Evolutionary conservation across 192 early-diverging fungal genomes (phyloP), one percentile per base, ranked within the genome.

Genomic region (Mortierella alpina): DNA sequence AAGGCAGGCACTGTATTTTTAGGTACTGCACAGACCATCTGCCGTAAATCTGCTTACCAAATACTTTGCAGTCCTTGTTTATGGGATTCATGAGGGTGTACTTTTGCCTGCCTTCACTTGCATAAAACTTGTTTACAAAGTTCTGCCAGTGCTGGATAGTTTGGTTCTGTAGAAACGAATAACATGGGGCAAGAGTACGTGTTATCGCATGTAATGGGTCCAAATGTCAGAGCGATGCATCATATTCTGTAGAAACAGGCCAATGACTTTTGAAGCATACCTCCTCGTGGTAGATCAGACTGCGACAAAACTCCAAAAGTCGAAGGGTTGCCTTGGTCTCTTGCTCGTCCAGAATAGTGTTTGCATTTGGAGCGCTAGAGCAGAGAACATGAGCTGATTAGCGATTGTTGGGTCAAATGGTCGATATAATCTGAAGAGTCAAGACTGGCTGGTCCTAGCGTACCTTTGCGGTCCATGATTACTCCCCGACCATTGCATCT

Each of bases 101-200:
- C 22, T 72, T 63, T 20, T 63, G 61, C 15, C 60, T 63, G 7
- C 61, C 70, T 9, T 63, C 61, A 4, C 18, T 57, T 14, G 70
- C 22, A 12, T 72, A 72, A 39, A 72, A 72, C 20, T 22, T 63
- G 18, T 53, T 57, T 4, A 72, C 70, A 41, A 72, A 72, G 5
- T 11, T 15, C 39, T 63, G 52, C 70, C 70, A 72, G 2, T 31
- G 18, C 15, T 72, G 20, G 17, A 60, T 14, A 0, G 70, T n/a
- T 42, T 72, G 70, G 49, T 64, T 72, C 70, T 72, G 59, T 6
- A 7, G 46, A 59, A 53, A 20, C 0, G 12, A 31, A 18, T n/a
- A 23, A 22, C 4, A 12, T 45, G 15, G 46, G 17, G 0, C 42
- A n/a, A 40, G 41, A 31, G 22, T 59, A 17, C 6, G 15, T 45